These are phyloP conservation scores for Pisolithus albus DNA, from an alignment of 768 basidiomycete species.

Conservation along the genomic window DNA sequence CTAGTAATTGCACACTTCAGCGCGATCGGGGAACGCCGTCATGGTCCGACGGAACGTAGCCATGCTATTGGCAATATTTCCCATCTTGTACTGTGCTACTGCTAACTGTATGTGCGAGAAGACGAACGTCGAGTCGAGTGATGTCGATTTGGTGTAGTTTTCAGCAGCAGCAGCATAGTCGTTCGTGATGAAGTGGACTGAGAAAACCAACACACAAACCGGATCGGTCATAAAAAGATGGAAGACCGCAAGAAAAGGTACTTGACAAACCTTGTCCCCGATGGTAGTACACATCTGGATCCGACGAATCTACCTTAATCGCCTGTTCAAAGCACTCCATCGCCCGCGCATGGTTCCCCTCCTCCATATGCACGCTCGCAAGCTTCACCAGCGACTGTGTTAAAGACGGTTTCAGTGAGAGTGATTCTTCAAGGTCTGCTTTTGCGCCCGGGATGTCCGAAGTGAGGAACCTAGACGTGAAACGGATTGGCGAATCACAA, in stretches of 20 bases:
- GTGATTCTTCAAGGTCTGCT: slow-evolving; percentile 70
- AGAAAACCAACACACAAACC: not conserved
- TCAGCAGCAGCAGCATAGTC: slow-evolving; percentile 80
- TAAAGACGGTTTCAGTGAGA: slow-evolving; percentile 57
- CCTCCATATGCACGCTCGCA: slow-evolving; percentile 96
- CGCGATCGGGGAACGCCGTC: slow-evolving; percentile 75
- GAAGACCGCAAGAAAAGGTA: not conserved
- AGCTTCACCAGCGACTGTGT: slow-evolving; percentile 95
- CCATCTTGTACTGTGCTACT: slow-evolving; percentile 93
- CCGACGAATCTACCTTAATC: slow-evolving; percentile 69
- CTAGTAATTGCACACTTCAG: slow-evolving; percentile 96
- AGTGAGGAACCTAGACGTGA: slow-evolving; percentile 68
- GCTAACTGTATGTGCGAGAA: slow-evolving; percentile 97
- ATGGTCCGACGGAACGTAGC: slow-evolving; percentile 84
- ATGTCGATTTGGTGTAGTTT: slow-evolving; percentile 88
- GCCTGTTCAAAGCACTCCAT: slow-evolving; percentile 92
- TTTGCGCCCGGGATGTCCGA: slow-evolving; percentile 80
- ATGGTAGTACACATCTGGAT: slow-evolving; percentile 98
- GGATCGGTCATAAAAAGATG: not conserved
- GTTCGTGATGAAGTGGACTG: slow-evolving; percentile 92
- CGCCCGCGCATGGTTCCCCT: slow-evolving; percentile 70
- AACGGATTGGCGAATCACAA: not conserved
- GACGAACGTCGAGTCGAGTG: slow-evolving; percentile 81
- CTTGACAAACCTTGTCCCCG: slow-evolving; percentile 75
- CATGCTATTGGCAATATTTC: slow-evolving; percentile 74